A percentile compares a stretch with the other conserved stretches of the same genome.
These are phyloP conservation scores for Geotrichum bryndzae DNA, from an alignment of 1,139 yeast genomes.

Conservation along the genomic window DNA sequence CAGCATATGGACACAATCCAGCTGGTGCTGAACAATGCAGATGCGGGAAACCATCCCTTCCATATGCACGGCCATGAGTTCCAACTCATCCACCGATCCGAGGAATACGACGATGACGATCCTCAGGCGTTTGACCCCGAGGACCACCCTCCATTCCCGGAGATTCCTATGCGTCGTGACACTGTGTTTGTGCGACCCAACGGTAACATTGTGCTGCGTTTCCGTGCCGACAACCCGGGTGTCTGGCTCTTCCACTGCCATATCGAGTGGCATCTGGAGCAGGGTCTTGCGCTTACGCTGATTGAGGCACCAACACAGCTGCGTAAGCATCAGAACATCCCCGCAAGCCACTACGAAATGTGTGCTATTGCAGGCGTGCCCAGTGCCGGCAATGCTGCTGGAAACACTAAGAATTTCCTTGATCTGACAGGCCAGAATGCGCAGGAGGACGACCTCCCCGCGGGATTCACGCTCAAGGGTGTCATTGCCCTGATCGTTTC, in stretches of 20 bases:
- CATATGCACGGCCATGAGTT: conserved; percentile 78
- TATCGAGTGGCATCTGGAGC: conserved; percentile 89
- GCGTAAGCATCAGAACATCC: conserved; percentile 43
- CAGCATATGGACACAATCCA: conserved; percentile 60
- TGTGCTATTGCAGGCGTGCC: conserved; percentile 52
- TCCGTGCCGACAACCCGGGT: conserved; percentile 80
- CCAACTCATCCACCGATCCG: conserved; percentile 59
- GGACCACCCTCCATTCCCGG: conserved; percentile 53
- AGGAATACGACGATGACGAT: conserved; percentile 42
- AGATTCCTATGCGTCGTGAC: conserved; percentile 60
- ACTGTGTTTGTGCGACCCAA: conserved; percentile 58
- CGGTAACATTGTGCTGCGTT: conserved; percentile 60
- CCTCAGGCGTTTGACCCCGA: conserved; percentile 46
- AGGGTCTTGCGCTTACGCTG: conserved; percentile 68
- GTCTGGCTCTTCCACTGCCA: conserved; percentile 95
- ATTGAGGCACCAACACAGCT: conserved; percentile 70
- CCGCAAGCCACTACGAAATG: conserved; percentile 52
- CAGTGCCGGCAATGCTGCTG: conserved; percentile 80
- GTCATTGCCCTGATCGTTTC: conserved; percentile 82
- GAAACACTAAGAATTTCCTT: conserved; percentile 52
- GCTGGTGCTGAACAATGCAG: conserved; percentile 61
- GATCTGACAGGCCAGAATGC: conserved; percentile 68
- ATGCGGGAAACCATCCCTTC: conserved; percentile 80
- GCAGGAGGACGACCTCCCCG: conserved; percentile 61
- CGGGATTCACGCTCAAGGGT: conserved; percentile 86